phyloP scores from a whole-genome alignment of 129 eudicot species.

The Flaveria ramosissima region DNA sequence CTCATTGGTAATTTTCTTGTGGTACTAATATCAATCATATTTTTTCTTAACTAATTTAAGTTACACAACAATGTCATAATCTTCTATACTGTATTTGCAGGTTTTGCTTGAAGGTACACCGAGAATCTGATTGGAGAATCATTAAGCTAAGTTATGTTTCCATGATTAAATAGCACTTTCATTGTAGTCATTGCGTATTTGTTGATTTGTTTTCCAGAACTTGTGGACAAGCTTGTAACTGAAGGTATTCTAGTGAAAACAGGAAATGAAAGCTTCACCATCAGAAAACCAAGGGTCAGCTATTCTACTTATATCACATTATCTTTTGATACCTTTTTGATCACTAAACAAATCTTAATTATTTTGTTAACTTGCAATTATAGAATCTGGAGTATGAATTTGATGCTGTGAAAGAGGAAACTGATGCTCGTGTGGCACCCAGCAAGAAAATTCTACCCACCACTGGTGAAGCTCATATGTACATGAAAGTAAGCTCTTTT shows the following conservation, averaged over 20 bases:
- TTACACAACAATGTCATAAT: conserved; percentile 14
- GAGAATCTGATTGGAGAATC: conserved; percentile 22
- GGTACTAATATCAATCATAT: neutral
- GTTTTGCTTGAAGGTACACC: conserved; percentile 80
- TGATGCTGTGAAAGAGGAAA: conserved; percentile 91
- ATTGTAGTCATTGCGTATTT: neutral
- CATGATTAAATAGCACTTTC: neutral
- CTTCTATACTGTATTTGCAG: conserved; percentile 48
- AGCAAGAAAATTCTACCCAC: conserved; percentile 40
- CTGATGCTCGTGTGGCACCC: conserved; percentile 41
- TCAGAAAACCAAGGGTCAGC: conserved; percentile 63
- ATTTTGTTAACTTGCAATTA: conserved; percentile 6
- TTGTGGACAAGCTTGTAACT: conserved; percentile 76
- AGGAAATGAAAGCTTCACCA: conserved; percentile 52
- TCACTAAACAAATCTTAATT: conserved; percentile 20
- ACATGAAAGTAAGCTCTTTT: conserved; percentile 70
- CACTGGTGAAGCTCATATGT: conserved; percentile 59
- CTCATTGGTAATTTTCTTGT: conserved; percentile 58
- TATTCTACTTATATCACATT: conserved; percentile 15
- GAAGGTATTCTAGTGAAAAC: conserved; percentile 58
- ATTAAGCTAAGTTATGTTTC: neutral
- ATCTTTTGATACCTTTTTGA: neutral
- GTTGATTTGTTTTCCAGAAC: conserved; percentile 47
- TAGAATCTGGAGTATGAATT: conserved; percentile 78
- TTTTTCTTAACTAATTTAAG: conserved; percentile 21